These are phyloP conservation scores for Trichoderma sp. DNA, from an alignment of 2,329 filamentous ascomycete species.

Conservation along the genomic window DNA sequence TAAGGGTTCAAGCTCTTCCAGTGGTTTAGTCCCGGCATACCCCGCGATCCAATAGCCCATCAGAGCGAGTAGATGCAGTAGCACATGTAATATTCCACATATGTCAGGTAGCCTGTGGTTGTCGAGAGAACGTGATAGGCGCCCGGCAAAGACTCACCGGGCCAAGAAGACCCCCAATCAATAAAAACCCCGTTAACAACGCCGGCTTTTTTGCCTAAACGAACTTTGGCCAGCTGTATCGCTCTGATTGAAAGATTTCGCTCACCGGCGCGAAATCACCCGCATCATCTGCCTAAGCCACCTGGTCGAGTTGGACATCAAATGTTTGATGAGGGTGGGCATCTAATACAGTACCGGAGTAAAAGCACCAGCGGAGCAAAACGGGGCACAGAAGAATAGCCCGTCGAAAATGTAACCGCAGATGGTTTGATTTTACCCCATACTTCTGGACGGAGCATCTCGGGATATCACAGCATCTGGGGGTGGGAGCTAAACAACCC, in stretches of 20 bases:
- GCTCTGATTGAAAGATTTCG: background rate
- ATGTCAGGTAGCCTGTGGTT: background rate
- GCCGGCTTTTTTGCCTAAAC: constrained; percentile 14
- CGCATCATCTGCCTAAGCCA: constrained; percentile 16
- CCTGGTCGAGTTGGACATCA: background rate
- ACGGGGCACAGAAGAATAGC: background rate
- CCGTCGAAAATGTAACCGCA: constrained; percentile 1
- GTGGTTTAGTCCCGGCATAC: background rate
- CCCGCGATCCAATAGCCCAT: background rate
- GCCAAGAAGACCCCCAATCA: background rate
- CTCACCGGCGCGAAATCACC: constrained; percentile 3
- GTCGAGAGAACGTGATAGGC: background rate
- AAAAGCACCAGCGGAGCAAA: background rate
- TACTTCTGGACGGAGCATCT: background rate
- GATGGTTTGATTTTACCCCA: background rate
- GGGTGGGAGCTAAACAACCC: background rate
- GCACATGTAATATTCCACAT: background rate
- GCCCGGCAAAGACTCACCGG: background rate
- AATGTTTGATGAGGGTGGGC: background rate
- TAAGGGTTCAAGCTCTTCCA: background rate
- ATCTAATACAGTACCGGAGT: background rate
- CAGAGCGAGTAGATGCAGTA: background rate
- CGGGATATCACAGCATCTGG: background rate
- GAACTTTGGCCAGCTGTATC: constrained; percentile 9
- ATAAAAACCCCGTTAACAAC: background rate